phyloP scores from a whole-genome alignment of 768 basidiomycete species.

The Podaxis sp. region DNA sequence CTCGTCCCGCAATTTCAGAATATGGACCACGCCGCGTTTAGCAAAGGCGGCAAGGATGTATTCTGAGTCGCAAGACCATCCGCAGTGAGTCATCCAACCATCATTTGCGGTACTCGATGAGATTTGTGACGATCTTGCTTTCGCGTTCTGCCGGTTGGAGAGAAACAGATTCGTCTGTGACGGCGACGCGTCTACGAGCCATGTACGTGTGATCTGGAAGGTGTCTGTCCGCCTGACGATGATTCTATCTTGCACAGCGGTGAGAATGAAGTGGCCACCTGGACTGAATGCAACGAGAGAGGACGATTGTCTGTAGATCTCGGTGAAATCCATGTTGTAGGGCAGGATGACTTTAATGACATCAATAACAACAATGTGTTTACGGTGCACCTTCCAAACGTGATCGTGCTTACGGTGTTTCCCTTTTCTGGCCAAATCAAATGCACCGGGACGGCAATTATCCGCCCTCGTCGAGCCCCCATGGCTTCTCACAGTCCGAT shows the following conservation, averaged over 20 bases:
- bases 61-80: conserved; percentile 89
- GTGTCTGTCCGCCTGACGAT: conserved; percentile 84
- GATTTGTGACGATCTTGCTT: conserved; percentile 26
- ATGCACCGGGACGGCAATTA: not conserved
- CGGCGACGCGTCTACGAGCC: conserved; percentile 60
- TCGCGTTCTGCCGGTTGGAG: conserved; percentile 32
- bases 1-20: conserved; percentile 80
- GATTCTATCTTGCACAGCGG: conserved; percentile 74
- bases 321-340: conserved; percentile 76
- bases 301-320: conserved; percentile 74
- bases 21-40: conserved; percentile 68
- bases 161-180: conserved; percentile 50
- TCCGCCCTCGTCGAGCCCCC: not conserved
- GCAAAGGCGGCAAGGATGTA: conserved; percentile 80
- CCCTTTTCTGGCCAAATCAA: not conserved
- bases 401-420: conserved; percentile 6
- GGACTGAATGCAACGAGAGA: conserved; percentile 82
- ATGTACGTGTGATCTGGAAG: conserved; percentile 80
- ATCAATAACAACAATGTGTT: not conserved
- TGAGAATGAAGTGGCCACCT: conserved; percentile 84
- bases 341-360: not conserved
- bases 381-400: not conserved
- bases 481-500: conserved; percentile 7
- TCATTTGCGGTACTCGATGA: conserved; percentile 27
- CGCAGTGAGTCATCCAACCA: conserved; percentile 66